Base-by-base conservation (phyloP, 2,329 filamentous ascomycete species). In the Nannizziopsis barbatae region DNA sequence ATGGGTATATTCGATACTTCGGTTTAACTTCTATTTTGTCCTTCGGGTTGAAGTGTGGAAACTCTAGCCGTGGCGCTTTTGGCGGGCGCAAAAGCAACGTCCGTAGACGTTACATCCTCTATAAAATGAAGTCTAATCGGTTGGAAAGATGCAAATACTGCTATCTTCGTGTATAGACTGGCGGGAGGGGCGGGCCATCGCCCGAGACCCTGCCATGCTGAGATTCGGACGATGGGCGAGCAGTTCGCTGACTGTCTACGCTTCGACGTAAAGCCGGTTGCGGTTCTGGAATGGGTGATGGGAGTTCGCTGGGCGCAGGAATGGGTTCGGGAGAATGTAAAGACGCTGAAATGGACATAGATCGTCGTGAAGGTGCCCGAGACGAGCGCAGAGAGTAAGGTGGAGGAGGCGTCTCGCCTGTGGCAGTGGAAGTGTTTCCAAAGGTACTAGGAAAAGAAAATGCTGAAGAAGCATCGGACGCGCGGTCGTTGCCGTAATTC, bases 381-480 rank as follows among this genome's bases (percentile, higher is more conserved):
- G 62, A 62, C 2, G 53, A 57, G 20, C 57, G 58, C 1, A 63
- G 57, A 1, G 66, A 69, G 45, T 70, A 70, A 7, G 67, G 65
- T 27, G 67, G 67, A 3, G 67, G 67, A 1, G 65, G 67, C 0
- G 67, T 69, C 32, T 69, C 66, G 12, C 65, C 56, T 4, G 67
- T 70, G 7, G 66, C 67, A 2, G 67, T 70, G 0, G 67, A 70
- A 2, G 67, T 70, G 49, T 69, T 68, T 5, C 67, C 67, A 53
- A 67, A 68, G 45, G 65, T 69, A 53, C 66, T 69, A 1, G 65
- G 65, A 45, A 66, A 65, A 8, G 67, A 70, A 43, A 67, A 57
- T 9, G 63, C 60, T 3, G 67, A 70, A 15, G 67, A 68, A 35
- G 57, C 60, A 51, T 69, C 66, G 2, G 64, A 65, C 0, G 62